Conservation (phyloP, 306 rosid genomes). For the Pyrus betulifolia region DNA sequence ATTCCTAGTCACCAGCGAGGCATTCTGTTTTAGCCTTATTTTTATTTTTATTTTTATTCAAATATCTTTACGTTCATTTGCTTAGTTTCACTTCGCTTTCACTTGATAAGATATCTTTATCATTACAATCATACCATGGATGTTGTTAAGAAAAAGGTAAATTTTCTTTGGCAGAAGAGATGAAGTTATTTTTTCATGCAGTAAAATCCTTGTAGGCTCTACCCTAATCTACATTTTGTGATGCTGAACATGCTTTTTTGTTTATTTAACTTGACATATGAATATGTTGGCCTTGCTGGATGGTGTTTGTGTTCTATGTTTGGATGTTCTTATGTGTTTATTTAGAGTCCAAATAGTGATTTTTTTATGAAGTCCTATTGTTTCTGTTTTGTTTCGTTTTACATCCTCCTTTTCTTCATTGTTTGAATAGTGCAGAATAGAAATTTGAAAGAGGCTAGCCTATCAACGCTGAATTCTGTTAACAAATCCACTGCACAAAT, state of each 20-base stretch:
- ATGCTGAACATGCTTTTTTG: too few species aligned
- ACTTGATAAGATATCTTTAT: background rate
- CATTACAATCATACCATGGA: background rate
- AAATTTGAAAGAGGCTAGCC: conserved; percentile 41
- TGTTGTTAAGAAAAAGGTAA: background rate
- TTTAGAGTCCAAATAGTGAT: background rate
- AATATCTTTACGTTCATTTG: background rate
- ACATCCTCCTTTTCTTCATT: background rate
- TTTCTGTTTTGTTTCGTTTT: background rate
- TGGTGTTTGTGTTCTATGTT: background rate
- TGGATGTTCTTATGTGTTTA: background rate
- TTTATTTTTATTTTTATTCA: background rate
- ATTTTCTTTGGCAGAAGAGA: background rate
- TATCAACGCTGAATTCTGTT: conserved; percentile 43
- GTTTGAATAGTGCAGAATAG: conserved; percentile 48
- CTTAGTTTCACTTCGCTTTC: background rate
- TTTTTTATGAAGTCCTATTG: background rate
- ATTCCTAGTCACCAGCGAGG: too few species aligned
- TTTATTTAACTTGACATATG: background rate
- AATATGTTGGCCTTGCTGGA: too few species aligned
- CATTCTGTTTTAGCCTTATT: background rate
- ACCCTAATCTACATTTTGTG: too few species aligned
- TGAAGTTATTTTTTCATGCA: too few species aligned
- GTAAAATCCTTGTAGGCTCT: too few species aligned
- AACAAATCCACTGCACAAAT: conserved; percentile 63